Conservation (phyloP, 1,284 basidiomycete genomes). For the Cutaneotrichosporon cyanovorans region DNA sequence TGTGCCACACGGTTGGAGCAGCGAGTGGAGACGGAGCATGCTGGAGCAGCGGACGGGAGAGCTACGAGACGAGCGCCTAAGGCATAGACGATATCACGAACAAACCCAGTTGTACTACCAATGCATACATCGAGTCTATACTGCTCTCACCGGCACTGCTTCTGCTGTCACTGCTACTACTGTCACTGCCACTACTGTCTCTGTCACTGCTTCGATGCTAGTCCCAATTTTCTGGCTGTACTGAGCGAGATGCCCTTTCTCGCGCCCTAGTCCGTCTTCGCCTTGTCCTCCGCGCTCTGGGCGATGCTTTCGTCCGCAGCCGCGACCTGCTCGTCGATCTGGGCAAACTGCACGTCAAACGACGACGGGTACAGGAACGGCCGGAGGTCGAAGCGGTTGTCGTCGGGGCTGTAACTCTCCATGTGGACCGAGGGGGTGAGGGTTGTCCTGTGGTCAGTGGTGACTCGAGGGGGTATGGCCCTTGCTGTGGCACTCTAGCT, state of each 20-base stretch:
- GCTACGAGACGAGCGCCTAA: too few species aligned
- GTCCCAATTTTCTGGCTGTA: slow-evolving; percentile 5
- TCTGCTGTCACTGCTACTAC: too few species aligned
- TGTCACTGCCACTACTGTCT: too few species aligned
- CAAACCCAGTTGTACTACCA: too few species aligned
- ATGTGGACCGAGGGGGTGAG: slow-evolving; percentile 95
- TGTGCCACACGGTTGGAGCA: too few species aligned
- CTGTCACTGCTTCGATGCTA: too few species aligned
- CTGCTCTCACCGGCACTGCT: too few species aligned
- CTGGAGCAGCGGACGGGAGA: too few species aligned
- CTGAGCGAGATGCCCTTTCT: background rate
- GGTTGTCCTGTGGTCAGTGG: slow-evolving; percentile 55
- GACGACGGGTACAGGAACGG: slow-evolving; percentile 92
- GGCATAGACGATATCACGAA: too few species aligned
- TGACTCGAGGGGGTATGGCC: background rate
- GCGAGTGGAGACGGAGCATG: too few species aligned
- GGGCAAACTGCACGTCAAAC: slow-evolving; percentile 93
- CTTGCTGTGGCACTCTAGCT: too few species aligned
- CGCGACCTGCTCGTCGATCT: slow-evolving; percentile 79
- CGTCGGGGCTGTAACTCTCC: slow-evolving; percentile 49
- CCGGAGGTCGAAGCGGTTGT: slow-evolving; percentile 70
- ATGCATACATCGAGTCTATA: too few species aligned
- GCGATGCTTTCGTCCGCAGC: slow-evolving; percentile 63
- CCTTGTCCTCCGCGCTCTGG: slow-evolving; percentile 38
- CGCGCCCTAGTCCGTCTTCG: slow-evolving; percentile 48